These are phyloP conservation scores for Ceratobasidium sp. DNA, from an alignment of 1,284 basidiomycete species.

Conservation along the genomic window DNA sequence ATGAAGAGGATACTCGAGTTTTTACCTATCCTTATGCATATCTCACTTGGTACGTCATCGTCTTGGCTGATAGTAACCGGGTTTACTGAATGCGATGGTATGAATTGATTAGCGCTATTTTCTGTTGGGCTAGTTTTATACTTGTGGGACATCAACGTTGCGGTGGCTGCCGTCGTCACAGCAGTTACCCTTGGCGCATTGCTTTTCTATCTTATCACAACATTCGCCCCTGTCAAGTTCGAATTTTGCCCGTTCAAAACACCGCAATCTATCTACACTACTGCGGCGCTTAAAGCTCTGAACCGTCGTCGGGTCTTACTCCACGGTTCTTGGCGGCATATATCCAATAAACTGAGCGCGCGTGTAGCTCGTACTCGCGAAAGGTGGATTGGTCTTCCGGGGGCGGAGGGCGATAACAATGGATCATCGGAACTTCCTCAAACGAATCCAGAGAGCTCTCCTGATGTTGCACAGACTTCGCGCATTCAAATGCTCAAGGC, in stretches of 20 bases:
- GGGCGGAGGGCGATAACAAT: too few species aligned
- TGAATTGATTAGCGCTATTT: conserved; percentile 28
- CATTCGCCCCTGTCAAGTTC: conserved; percentile 2
- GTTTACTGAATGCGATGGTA: too few species aligned
- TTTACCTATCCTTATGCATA: conserved; percentile 27
- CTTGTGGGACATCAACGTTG: conserved; percentile 25
- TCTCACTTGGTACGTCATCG: conserved; percentile 26
- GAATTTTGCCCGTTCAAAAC: conserved; percentile 29
- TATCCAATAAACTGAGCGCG: too few species aligned
- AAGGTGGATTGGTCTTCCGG: too few species aligned
- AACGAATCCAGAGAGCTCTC: too few species aligned
- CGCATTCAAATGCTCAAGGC: too few species aligned
- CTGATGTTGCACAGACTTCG: too few species aligned
- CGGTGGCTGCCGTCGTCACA: background rate
- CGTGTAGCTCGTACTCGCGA: too few species aligned
- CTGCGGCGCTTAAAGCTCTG: background rate
- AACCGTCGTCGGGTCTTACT: too few species aligned
- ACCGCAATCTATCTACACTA: background rate
- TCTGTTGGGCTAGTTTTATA: conserved; percentile 16
- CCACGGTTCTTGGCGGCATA: too few species aligned
- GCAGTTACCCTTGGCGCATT: background rate
- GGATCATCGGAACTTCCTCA: too few species aligned
- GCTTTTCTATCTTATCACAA: conserved; percentile 20
- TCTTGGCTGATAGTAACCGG: too few species aligned
- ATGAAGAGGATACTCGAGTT: conserved; percentile 19